Evolutionary conservation across 106 monocot species (phyloP).

Genomic region (Phalaenopsis aphrodite): DNA sequence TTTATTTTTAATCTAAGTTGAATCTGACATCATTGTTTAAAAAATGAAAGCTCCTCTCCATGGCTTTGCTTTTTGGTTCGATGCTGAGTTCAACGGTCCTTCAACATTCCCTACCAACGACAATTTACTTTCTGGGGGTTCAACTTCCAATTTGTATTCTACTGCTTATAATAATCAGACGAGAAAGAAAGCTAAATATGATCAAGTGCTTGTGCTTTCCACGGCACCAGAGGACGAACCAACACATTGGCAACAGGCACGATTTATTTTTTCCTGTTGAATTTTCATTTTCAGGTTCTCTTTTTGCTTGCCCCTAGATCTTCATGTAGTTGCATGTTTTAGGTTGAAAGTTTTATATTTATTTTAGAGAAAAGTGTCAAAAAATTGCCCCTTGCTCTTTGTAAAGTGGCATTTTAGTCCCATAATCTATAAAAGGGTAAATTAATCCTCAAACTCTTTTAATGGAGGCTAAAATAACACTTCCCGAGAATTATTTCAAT

Average conservation of each 20-base stretch:
- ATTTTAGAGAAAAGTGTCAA: no score
- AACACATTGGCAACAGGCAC: conserved; percentile 97
- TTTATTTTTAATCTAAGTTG: not conserved
- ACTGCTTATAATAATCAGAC: conserved; percentile 4
- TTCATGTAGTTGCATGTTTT: no score
- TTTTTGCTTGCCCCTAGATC: not conserved
- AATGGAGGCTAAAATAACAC: no score
- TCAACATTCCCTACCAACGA: conserved; percentile 18
- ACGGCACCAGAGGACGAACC: conserved; percentile 96
- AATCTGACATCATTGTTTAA: not conserved
- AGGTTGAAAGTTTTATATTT: no score
- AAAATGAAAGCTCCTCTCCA: conserved; percentile 66
- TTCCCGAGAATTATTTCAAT: no score
- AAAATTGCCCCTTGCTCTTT: no score
- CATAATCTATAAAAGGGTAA: no score
- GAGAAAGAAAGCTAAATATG: conserved; percentile 41
- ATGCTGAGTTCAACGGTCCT: conserved; percentile 88
- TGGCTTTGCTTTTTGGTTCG: conserved; percentile 99
- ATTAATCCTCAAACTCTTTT: no score
- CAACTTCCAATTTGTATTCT: conserved; percentile 8
- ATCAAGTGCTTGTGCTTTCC: conserved; percentile 58
- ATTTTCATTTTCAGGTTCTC: not conserved
- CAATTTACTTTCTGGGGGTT: conserved; percentile 13
- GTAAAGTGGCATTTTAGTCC: no score
- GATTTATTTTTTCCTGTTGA: not conserved